Base-by-base conservation (phyloP, 2,329 filamentous ascomycete species). In the Cladobotryum mycophilum region DNA sequence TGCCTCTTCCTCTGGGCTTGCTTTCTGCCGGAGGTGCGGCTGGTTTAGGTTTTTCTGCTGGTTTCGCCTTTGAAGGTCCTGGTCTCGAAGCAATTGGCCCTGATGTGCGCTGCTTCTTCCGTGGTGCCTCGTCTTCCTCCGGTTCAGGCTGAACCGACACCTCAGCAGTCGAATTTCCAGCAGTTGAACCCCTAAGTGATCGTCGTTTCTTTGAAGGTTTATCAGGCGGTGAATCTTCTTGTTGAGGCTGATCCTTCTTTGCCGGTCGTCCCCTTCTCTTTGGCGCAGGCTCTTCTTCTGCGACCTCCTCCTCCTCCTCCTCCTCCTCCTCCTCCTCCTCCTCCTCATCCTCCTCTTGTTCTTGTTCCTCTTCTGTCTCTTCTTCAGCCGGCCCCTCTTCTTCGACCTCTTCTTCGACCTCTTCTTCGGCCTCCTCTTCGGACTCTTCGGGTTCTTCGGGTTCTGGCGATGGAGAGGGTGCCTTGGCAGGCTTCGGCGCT, bases 41-140 rank as follows among this genome's bases (percentile, higher is more conserved):
- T 1, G 43, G 42, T 36, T 55, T 55, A 4, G 42, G 35, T 17
- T 54, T 53, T 41, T 14, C 37, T 12, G 30, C 25, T 13, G 45
- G 41, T 8, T 47, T 45, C 5, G 47, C 13, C 18, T 18, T 59
- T 49, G 51, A 63, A 55, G 49, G 7, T 7, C 30, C 64, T 60
- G 50, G 59, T 58, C 56, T 62, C 25, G 57, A 61, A 53, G 54
- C 59, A 52, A 55, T 63, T 15, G 57, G 50, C 13, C 49, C 43
- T 17, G 58, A 41, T n/a, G 52, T 64, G 18, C 60, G 61, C 22
- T 58, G 62, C 46, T 55, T 62, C 51, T 68, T 67, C 6, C 55
- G 34, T 18, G 58, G 56, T 5, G 55, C 56, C 2, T 50, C 47
- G 20, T 56, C 48, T 18, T 62, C 59, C 43, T 59, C 67, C 13